Evolutionary conservation across 2,329 filamentous ascomycete species (phyloP).

Genomic region (Graphiopsis chlorocephala): DNA sequence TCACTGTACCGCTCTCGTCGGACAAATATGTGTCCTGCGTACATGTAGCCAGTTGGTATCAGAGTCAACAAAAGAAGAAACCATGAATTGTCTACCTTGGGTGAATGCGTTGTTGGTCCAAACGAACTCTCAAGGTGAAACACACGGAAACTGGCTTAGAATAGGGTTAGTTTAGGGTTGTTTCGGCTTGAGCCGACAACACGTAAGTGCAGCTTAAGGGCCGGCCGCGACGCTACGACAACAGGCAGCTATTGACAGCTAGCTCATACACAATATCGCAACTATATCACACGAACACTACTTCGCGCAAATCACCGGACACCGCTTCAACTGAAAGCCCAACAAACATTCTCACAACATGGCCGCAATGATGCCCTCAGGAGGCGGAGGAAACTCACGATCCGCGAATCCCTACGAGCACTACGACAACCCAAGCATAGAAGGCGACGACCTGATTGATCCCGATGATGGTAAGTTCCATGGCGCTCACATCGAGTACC

Average conservation of each 20-base stretch:
- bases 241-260: neutral
- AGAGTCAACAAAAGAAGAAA: too few relatives aligned
- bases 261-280: neutral
- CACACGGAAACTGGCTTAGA: neutral
- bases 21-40: too few relatives aligned
- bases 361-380: slow-evolving; percentile 47
- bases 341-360: slow-evolving; percentile 26
- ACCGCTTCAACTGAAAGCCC: neutral
- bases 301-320: neutral
- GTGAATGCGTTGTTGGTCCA: too few relatives aligned
- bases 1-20: too few relatives aligned
- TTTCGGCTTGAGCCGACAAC: neutral
- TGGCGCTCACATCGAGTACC: neutral
- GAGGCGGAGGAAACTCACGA: slow-evolving; percentile 27
- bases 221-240: neutral
- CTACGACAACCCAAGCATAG: slow-evolving; percentile 47
- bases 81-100: too few relatives aligned
- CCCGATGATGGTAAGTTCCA: slow-evolving; percentile 48
- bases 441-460: slow-evolving; percentile 53
- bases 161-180: neutral
- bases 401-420: slow-evolving; percentile 37
- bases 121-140: neutral
- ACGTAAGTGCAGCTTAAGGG: neutral
- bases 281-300: neutral
- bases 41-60: too few relatives aligned